Percentiles rank a stretch among this genome's conserved stretches.
phyloP scores from a whole-genome alignment of 2,329 filamentous ascomycete species.

The Plenodomus biglobosus region DNA sequence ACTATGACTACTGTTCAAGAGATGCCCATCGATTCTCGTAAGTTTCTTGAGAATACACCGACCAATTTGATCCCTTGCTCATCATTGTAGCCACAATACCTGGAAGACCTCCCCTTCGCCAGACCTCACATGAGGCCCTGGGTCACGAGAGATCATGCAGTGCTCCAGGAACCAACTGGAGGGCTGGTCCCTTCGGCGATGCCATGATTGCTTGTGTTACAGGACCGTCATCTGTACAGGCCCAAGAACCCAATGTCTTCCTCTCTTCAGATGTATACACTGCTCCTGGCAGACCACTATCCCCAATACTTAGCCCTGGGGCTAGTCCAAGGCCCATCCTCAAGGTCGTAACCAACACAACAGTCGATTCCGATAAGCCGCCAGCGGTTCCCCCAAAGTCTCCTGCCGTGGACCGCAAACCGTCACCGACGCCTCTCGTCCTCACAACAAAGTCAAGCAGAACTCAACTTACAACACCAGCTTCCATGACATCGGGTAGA shows the following conservation, averaged over 20 bases:
- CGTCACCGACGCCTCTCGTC: conserved; percentile 37
- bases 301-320: conserved; percentile 41
- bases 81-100: conserved; percentile 46
- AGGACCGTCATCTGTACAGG: conserved; percentile 33
- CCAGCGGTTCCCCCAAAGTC: conserved; percentile 45
- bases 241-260: conserved; percentile 18
- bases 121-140: conserved; percentile 37
- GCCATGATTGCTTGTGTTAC: conserved; percentile 45
- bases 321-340: conserved; percentile 32
- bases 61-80: conserved; percentile 8
- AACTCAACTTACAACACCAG: conserved; percentile 36
- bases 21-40: conserved; percentile 45
- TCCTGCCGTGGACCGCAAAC: conserved; percentile 35
- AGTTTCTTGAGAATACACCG: conserved; percentile 12
- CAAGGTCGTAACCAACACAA: conserved; percentile 34
- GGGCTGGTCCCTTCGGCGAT: conserved; percentile 44
- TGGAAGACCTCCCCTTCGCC: conserved; percentile 44
- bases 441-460: conserved; percentile 37
- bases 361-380: conserved; percentile 26
- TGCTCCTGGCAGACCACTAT: conserved; percentile 16
- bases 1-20: conserved; percentile 47
- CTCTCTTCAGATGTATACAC: conserved; percentile 18
- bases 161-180: conserved; percentile 44
- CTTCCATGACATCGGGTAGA: conserved; percentile 27
- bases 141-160: conserved; percentile 45